These are phyloP conservation scores for Solanum appendiculatum DNA, from an alignment of 257 asterid genomes.

Conservation along the genomic window DNA sequence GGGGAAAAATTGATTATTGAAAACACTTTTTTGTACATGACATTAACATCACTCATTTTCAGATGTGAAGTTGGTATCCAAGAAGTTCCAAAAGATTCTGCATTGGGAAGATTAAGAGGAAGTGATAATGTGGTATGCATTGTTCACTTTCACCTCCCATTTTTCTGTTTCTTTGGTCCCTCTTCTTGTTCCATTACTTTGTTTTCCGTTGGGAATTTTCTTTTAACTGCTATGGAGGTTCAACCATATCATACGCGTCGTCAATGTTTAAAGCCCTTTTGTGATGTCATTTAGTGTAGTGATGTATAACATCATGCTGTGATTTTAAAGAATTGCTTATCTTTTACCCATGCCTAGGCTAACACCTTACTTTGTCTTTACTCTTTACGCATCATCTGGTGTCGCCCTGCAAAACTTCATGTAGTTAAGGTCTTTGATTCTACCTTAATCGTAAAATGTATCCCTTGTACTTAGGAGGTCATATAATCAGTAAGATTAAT, in stretches of 20 bases:
- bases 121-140: slow-evolving; percentile 84
- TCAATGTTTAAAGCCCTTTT: not conserved
- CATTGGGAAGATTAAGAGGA: slow-evolving; percentile 82
- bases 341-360: no score
- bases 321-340: not conserved
- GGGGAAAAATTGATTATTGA: not conserved
- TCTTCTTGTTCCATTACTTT: not conserved
- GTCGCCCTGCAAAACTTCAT: not conserved
- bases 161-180: no score
- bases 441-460: not conserved
- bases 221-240: not conserved
- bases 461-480: not conserved
- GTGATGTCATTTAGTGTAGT: not conserved
- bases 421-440: not conserved
- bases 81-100: slow-evolving; percentile 77
- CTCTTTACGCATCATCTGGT: not conserved
- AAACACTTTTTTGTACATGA: not conserved
- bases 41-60: slow-evolving; percentile 1
- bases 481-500: no score
- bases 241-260: not conserved
- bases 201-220: not conserved
- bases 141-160: not conserved
- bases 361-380: no score
- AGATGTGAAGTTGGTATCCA: slow-evolving; percentile 91
- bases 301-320: not conserved